Conservation (phyloP, 768 basidiomycete species). For the Tricholoma sp. region DNA sequence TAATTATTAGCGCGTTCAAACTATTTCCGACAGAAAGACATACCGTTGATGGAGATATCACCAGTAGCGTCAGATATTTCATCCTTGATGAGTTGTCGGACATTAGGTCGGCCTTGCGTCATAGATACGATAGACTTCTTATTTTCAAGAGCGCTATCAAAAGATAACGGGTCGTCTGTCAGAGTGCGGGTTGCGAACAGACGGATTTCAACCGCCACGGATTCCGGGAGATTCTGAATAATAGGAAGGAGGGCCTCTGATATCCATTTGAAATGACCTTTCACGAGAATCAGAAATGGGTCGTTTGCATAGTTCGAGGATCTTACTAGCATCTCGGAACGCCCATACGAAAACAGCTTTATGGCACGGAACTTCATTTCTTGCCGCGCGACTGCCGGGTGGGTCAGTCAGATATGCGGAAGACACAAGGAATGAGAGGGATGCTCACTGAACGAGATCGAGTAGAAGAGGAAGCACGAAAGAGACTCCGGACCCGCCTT, state of each 20-base stretch:
- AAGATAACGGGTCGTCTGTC: slow-evolving; percentile 9
- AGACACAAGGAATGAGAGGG: background rate
- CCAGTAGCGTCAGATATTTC: slow-evolving; percentile 23
- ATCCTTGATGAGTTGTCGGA: slow-evolving; percentile 28
- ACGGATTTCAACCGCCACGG: slow-evolving; percentile 11
- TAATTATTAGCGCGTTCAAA: slow-evolving; percentile 9
- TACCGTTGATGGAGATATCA: slow-evolving; percentile 43
- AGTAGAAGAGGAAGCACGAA: slow-evolving; percentile 41
- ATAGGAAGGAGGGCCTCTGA: slow-evolving; percentile 18
- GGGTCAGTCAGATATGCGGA: background rate
- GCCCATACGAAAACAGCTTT: slow-evolving; percentile 39
- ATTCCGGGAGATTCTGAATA: slow-evolving; percentile 1
- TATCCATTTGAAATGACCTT: slow-evolving; percentile 27
- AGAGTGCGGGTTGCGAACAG: slow-evolving; percentile 25
- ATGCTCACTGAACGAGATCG: slow-evolving; percentile 35
- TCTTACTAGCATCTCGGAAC: slow-evolving; percentile 31
- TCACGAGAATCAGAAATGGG: background rate
- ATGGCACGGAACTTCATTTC: slow-evolving; percentile 19
- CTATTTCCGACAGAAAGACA: slow-evolving; percentile 12
- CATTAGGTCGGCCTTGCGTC: slow-evolving; percentile 37
- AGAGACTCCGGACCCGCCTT: slow-evolving; percentile 47
- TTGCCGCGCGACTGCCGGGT: slow-evolving; percentile 19
- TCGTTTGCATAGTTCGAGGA: background rate
- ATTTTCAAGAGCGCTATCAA: slow-evolving; percentile 8
- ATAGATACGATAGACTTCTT: slow-evolving; percentile 19